phyloP scores from a whole-genome alignment of 352 stramenopile genomes.

The Plasmopara halstedii region DNA sequence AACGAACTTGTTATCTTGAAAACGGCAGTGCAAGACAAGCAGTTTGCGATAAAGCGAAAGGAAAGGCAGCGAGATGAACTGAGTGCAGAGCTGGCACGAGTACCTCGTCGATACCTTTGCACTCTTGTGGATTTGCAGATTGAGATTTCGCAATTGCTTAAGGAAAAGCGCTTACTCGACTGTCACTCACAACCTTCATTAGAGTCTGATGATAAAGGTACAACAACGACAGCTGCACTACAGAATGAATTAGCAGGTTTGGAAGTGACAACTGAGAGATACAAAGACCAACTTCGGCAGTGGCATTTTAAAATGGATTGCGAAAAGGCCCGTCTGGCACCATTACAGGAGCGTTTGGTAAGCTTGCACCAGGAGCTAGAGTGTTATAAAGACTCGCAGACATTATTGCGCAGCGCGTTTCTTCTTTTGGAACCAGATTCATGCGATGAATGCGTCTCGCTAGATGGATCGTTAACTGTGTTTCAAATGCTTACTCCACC shows the following conservation, averaged over 20 bases:
- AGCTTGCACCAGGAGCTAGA: slow-evolving; percentile 21
- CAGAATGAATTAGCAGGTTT: slow-evolving; percentile 40
- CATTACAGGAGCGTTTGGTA: slow-evolving; percentile 26
- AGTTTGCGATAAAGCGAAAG: slow-evolving; percentile 9
- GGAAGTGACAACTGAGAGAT: slow-evolving; percentile 21
- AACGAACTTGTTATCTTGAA: slow-evolving; percentile 32
- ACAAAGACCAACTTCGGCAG: slow-evolving; percentile 33
- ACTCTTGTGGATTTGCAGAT: slow-evolving; percentile 47
- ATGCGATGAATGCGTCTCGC: slow-evolving; percentile 14
- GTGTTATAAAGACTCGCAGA: slow-evolving; percentile 13
- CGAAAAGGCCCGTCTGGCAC: slow-evolving; percentile 34
- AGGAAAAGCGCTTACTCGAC: slow-evolving; percentile 41
- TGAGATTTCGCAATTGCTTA: slow-evolving; percentile 36
- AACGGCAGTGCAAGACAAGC: slow-evolving; percentile 19
- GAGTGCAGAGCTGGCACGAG: slow-evolving; percentile 15
- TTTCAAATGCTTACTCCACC: slow-evolving; percentile 23
- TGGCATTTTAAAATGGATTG: slow-evolving; percentile 40
- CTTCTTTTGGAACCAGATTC: slow-evolving; percentile 8
- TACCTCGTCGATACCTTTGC: slow-evolving; percentile 38
- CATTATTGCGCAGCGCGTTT: slow-evolving; percentile 27
- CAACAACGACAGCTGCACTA: slow-evolving; percentile 11
- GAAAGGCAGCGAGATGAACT: slow-evolving; percentile 31
- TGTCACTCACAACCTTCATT: slow-evolving; percentile 4
- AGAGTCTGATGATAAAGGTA: background rate
- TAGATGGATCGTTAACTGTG: slow-evolving; percentile 13